Conservation (phyloP, 108 stramenopile genomes). For the Nitzschia sp. region DNA sequence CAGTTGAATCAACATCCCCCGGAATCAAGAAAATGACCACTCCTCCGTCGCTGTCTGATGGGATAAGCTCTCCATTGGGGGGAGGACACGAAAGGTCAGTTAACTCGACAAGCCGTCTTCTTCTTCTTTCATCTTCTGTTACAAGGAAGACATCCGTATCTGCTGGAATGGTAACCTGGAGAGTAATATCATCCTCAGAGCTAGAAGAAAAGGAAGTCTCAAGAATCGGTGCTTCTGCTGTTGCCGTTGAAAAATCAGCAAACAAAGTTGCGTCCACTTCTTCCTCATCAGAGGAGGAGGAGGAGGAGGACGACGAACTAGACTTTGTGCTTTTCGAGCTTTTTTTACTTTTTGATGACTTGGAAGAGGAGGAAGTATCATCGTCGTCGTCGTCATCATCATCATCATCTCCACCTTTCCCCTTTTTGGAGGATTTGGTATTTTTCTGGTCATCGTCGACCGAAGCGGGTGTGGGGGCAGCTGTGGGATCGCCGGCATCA, state of each 20-base stretch:
- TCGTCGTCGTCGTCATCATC: neutral
- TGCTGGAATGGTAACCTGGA: neutral
- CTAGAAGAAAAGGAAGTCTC: neutral
- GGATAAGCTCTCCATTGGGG: too few relatives aligned
- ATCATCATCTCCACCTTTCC: neutral
- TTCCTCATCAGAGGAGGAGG: neutral
- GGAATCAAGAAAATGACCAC: neutral
- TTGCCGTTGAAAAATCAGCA: neutral
- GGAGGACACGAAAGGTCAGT: neutral
- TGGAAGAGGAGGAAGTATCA: too few relatives aligned
- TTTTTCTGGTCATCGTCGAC: too few relatives aligned
- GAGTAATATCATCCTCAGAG: neutral
- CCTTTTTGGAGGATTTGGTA: neutral
- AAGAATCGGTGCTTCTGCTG: neutral
- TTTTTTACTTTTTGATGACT: neutral
- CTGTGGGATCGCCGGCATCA: too few relatives aligned
- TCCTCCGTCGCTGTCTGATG: too few relatives aligned
- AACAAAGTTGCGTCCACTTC: neutral
- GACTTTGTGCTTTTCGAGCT: neutral
- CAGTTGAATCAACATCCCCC: neutral
- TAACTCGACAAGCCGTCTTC: neutral
- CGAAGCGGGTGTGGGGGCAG: too few relatives aligned
- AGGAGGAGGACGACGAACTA: neutral
- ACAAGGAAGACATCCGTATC: neutral
- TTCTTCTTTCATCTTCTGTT: neutral